phyloP scores from a whole-genome alignment of 2,329 filamentous ascomycete species.

The Calcarisporium arbuscula region DNA sequence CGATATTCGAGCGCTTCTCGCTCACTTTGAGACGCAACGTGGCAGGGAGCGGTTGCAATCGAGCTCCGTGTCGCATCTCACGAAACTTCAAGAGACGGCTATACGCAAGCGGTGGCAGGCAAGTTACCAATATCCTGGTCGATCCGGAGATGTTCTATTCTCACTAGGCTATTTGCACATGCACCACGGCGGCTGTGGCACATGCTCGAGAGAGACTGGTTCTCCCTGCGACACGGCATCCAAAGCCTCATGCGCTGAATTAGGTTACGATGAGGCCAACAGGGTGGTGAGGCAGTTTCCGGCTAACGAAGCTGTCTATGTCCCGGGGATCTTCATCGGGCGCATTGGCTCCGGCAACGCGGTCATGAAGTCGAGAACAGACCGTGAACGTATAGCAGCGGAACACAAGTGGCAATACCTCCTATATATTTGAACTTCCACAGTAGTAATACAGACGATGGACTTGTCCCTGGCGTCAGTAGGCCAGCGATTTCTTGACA shows the following conservation, averaged over 20 bases:
- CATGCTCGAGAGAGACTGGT: constrained; percentile 3
- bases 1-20: constrained; percentile 22
- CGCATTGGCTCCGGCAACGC: constrained; percentile 29
- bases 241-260: constrained; percentile 16
- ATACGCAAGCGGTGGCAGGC: constrained; percentile 1
- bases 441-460: too few relatives aligned
- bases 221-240: constrained; percentile 16
- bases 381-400: constrained; percentile 26
- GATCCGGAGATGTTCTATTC: constrained; percentile 20
- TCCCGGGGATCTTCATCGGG: constrained; percentile 30
- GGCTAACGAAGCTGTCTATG: constrained; percentile 6
- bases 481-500: too few relatives aligned
- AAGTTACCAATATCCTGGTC: constrained; percentile 19
- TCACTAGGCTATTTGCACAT: constrained; percentile 19
- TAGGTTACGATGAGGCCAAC: constrained; percentile 18
- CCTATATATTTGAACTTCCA: too few relatives aligned
- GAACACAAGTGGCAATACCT: too few relatives aligned
- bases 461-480: too few relatives aligned
- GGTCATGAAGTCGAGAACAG: constrained; percentile 30
- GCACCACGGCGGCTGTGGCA: constrained; percentile 13
- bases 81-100: constrained; percentile 12
- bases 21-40: constrained; percentile 12
- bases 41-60: constrained; percentile 9
- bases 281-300: constrained; percentile 7
- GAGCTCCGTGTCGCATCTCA: constrained; percentile 7